Conservation (phyloP, 345 rosid genomes). For the Rhizophora mangle region DNA sequence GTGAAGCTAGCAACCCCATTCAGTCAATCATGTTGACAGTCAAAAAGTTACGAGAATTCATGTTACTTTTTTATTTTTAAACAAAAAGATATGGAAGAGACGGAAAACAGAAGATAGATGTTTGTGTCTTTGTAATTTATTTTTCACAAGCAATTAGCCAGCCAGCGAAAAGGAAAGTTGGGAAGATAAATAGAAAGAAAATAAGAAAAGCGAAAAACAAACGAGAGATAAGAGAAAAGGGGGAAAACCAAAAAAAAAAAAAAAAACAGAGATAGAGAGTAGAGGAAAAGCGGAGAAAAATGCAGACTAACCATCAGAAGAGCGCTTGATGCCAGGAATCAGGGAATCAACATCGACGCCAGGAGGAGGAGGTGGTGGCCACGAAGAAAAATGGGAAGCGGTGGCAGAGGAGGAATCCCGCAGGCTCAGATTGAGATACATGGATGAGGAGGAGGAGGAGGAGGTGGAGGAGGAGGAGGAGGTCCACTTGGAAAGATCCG, state of each 20-base stretch:
- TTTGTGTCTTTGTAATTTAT: too few relatives aligned
- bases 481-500: constrained; percentile 22
- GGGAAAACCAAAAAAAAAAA: neutral
- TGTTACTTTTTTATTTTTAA: too few relatives aligned
- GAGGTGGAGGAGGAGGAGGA: neutral
- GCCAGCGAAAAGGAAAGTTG: neutral
- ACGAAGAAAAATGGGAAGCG: constrained; percentile 5
- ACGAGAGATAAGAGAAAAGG: neutral
- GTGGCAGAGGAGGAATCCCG: constrained; percentile 6
- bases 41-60: too few relatives aligned
- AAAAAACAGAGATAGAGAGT: neutral
- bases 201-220: neutral
- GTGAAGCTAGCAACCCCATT: too few relatives aligned
- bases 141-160: too few relatives aligned
- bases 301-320: constrained; percentile 47
- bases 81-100: too few relatives aligned
- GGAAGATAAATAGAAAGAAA: too few relatives aligned
- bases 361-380: constrained; percentile 28
- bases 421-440: constrained; percentile 14
- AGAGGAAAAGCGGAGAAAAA: neutral
- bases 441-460: constrained; percentile 5
- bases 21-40: too few relatives aligned
- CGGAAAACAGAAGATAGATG: too few relatives aligned
- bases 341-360: constrained; percentile 44
- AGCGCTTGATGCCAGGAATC: constrained; percentile 50